Evolutionary conservation across 2,329 filamentous ascomycete genomes (phyloP).

Genomic region (Byssochlamys sp.): DNA sequence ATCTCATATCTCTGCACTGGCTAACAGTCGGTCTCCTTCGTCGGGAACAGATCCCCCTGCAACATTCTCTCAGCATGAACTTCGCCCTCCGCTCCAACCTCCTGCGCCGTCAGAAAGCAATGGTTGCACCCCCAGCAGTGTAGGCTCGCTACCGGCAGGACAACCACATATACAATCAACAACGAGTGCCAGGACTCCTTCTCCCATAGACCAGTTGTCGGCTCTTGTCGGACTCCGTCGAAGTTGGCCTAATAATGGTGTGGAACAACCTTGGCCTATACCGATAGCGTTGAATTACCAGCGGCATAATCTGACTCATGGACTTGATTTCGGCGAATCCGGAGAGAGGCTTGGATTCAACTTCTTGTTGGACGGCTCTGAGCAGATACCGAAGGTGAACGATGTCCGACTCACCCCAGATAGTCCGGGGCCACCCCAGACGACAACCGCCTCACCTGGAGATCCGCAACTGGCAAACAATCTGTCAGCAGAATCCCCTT

Average conservation of each 20-base stretch:
- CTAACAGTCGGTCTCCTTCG: neutral
- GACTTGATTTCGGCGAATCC: slow-evolving; percentile 48
- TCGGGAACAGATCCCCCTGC: neutral
- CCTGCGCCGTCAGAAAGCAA: slow-evolving; percentile 14
- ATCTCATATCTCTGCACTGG: slow-evolving; percentile 6
- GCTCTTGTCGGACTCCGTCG: slow-evolving; percentile 14
- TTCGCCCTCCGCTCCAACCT: neutral
- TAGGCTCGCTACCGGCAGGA: slow-evolving; percentile 13
- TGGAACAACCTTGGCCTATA: slow-evolving; percentile 19
- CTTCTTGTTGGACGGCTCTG: slow-evolving; percentile 58
- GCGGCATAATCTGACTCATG: slow-evolving; percentile 39
- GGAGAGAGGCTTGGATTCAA: slow-evolving; percentile 61
- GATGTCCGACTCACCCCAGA: slow-evolving; percentile 29
- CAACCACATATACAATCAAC: slow-evolving; percentile 20
- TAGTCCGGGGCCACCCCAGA: slow-evolving; percentile 13
- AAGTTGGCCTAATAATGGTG: slow-evolving; percentile 12
- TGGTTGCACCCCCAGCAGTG: slow-evolving; percentile 12
- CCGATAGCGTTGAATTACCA: slow-evolving; percentile 35
- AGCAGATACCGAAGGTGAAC: slow-evolving; percentile 46
- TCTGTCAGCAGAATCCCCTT: slow-evolving; percentile 14
- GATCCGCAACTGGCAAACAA: slow-evolving; percentile 17
- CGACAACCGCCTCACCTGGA: slow-evolving; percentile 12
- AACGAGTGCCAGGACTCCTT: slow-evolving; percentile 20
- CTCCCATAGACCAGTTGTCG: slow-evolving; percentile 20
- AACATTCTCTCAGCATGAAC: neutral